These are phyloP conservation scores for Blastocladiella britannica DNA, from an alignment of 192 early-diverging fungal species.

Conservation along the genomic window DNA sequence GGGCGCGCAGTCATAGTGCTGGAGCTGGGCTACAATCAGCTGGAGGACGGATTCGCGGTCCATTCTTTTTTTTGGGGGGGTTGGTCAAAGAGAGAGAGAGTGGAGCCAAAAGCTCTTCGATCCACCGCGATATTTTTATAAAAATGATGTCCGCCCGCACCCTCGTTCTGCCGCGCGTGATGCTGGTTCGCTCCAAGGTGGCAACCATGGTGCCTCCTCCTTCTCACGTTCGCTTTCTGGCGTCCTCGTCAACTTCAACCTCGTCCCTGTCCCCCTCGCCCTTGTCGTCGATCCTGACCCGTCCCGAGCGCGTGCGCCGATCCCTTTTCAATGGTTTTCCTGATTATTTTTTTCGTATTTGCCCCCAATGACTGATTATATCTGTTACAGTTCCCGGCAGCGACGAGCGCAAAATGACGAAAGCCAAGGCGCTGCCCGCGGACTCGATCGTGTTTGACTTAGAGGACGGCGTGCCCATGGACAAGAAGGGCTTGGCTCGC, in stretches of 20 bases:
- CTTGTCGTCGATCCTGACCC: not conserved
- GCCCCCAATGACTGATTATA: no score
- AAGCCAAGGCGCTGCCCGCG: conserved; percentile 38
- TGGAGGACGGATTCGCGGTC: not conserved
- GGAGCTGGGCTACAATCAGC: not conserved
- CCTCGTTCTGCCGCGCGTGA: no score
- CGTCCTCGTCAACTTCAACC: no score
- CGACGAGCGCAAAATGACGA: conserved; percentile 69
- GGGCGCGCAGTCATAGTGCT: not conserved
- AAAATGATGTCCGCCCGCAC: no score
- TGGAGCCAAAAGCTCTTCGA: no score
- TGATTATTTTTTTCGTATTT: conserved; percentile 1
- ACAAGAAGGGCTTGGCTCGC: conserved; percentile 62
- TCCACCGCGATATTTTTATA: no score
- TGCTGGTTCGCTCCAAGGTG: no score
- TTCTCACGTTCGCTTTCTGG: no score
- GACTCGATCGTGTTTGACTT: conserved; percentile 83
- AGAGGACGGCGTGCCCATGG: conserved; percentile 71
- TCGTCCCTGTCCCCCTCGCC: no score
- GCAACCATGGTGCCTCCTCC: no score
- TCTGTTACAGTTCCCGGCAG: conserved; percentile 63
- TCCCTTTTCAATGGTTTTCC: not conserved
- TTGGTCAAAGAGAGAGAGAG: no score
- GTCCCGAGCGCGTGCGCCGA: not conserved
- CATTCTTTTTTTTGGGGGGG: no score